Base-by-base conservation (phyloP, 2,329 filamentous ascomycete species). In the Xylariaceae sp. region DNA sequence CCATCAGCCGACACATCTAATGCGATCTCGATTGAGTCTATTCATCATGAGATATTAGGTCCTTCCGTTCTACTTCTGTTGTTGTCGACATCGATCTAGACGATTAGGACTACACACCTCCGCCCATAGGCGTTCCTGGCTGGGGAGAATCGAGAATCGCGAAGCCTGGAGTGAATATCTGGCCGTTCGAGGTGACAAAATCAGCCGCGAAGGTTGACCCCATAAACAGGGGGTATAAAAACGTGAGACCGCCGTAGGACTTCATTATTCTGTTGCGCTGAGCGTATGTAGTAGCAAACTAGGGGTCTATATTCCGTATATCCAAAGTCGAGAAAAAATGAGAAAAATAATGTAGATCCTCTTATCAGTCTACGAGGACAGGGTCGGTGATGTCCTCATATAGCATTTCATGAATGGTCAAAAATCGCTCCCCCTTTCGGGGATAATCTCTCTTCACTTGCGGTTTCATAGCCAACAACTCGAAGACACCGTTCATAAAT, bases 81-180 rank as follows among this genome's bases (percentile, higher is more conserved):
- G 8, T 35, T 64, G 64, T 30, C 53, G 53, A 39, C 44, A 48
- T 30, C 42, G 13, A 51, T 53, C 34, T 45, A 44, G 34, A 34
- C 34, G 37, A 17, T 53, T 48, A 7, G 37, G 42, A 47, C 55
- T 48, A 76, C 81, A 68, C 71, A 84, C 84, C 80, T 72, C 85
- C 85, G 62, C 85, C 85, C 42, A 87, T 70, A 0, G 85, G 84
- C 9, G 85, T 87, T 54, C 81, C 80, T 4, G 85, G 85, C 62
- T 88, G 85, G 10, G 85, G 85, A 37, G 87, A 80, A 72, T 89
- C 81, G 42, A 89, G 75, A 58, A 89, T 81, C 23, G 81, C 86
- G 57, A 89, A 80, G 0, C 87, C 87, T 0, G 87, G 86, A 0
- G 87, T 90, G 67, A 82, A 88, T 56, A 90, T 82, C 66, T 89